Evolutionary conservation across 768 basidiomycete genomes (phyloP).

Genomic region (Suillus bovinus): DNA sequence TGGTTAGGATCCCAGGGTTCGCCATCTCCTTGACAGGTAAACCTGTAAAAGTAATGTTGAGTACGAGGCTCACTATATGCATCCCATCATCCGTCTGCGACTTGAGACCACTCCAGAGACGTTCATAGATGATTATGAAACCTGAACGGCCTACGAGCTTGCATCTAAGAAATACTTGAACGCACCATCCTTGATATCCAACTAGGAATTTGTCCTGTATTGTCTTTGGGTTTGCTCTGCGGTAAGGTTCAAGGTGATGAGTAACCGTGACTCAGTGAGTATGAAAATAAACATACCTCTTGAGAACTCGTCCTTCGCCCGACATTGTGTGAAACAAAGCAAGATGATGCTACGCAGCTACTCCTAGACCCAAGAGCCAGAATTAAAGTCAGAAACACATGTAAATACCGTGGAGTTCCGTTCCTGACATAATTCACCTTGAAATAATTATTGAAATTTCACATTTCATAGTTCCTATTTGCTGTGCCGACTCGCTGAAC

Average conservation of each 20-base stretch:
- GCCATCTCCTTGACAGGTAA: slow-evolving; percentile 70
- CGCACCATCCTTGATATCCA: slow-evolving; percentile 86
- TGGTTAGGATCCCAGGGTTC: slow-evolving; percentile 68
- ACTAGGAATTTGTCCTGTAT: slow-evolving; percentile 85
- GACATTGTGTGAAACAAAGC: slow-evolving; percentile 4
- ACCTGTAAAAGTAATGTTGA: slow-evolving; percentile 45
- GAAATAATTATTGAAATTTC: background rate
- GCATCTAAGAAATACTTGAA: background rate
- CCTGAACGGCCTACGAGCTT: background rate
- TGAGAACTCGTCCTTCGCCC: slow-evolving; percentile 9
- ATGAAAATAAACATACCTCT: slow-evolving; percentile 11
- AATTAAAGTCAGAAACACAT: background rate
- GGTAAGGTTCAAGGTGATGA: slow-evolving; percentile 1
- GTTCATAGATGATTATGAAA: background rate
- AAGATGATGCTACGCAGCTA: background rate
- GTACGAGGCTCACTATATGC: background rate
- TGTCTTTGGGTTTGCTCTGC: slow-evolving; percentile 66
- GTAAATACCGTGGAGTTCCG: background rate
- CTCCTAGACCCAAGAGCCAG: background rate
- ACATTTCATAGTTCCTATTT: too few species aligned
- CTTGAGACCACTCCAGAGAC: background rate
- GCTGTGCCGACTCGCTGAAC: background rate
- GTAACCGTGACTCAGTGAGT: background rate
- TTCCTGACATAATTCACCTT: background rate
- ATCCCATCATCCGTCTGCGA: background rate